A percentile compares a stretch with the other conserved stretches of the same genome.
These are phyloP conservation scores for Naganishia antarctica DNA, from an alignment of 768 basidiomycete genomes.

Conservation along the genomic window DNA sequence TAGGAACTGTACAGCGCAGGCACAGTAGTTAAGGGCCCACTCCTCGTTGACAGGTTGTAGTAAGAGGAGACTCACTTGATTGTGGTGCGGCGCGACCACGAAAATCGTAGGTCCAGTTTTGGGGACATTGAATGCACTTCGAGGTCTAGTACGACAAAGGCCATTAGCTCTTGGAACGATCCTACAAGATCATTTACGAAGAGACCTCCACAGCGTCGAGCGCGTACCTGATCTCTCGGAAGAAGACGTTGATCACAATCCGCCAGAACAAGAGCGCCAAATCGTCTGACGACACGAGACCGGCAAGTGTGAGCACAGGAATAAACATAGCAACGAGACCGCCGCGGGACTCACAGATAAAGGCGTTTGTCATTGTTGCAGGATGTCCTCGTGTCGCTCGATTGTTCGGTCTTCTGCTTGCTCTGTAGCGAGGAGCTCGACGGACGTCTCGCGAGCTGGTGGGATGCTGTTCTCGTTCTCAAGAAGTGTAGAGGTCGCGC, in stretches of 20 bases:
- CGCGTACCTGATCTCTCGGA: constrained; percentile 69
- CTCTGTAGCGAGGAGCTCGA: no score
- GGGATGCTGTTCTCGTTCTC: no score
- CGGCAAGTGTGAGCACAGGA: not conserved
- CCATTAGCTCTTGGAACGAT: not conserved
- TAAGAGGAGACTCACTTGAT: constrained; percentile 59
- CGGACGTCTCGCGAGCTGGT: no score
- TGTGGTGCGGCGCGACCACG: constrained; percentile 85
- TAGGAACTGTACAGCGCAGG: constrained; percentile 62
- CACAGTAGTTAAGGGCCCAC: no score
- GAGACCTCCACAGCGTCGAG: not conserved
- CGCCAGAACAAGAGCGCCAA: constrained; percentile 78
- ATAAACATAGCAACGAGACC: no score
- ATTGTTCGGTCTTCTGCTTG: no score
- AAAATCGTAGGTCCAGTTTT: constrained; percentile 85
- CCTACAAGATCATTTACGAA: no score
- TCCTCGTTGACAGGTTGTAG: not conserved
- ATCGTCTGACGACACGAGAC: constrained; percentile 56
- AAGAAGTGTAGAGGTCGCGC: no score
- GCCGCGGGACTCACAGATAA: constrained; percentile 27
- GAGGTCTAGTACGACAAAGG: constrained; percentile 54
- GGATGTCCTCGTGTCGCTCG: not conserved
- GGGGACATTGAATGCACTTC: constrained; percentile 93
- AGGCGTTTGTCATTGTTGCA: constrained; percentile 12
- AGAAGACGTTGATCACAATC: constrained; percentile 82